phyloP scores from a whole-genome alignment of 768 basidiomycete species.

The Termitomyces sp. region DNA sequence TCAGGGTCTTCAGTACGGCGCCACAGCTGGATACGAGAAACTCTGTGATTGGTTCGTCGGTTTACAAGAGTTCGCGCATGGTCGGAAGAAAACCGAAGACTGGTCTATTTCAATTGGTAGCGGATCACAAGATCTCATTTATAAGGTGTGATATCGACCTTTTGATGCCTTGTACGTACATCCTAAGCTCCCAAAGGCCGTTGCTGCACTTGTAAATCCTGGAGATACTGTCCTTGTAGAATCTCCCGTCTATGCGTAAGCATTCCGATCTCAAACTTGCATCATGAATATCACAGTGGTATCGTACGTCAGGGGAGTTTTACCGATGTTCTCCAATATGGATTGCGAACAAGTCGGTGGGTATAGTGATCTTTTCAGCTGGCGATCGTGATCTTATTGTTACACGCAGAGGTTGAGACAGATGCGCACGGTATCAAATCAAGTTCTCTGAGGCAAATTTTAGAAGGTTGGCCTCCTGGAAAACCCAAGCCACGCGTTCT shows the following conservation, averaged over 20 bases:
- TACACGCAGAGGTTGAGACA: constrained; percentile 55
- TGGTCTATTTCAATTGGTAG: constrained; percentile 79
- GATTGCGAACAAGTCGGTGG: constrained; percentile 57
- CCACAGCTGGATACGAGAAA: constrained; percentile 64
- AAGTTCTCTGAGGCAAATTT: constrained; percentile 47
- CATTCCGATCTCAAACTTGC: constrained; percentile 3
- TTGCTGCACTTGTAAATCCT: constrained; percentile 63
- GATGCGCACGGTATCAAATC: constrained; percentile 68
- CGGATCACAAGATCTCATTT: constrained; percentile 87
- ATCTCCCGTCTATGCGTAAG: constrained; percentile 69
- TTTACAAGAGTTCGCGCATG: constrained; percentile 71
- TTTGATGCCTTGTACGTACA: not conserved
- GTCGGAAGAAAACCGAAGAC: constrained; percentile 52
- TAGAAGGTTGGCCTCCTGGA: constrained; percentile 65
- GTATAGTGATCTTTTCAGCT: constrained; percentile 10
- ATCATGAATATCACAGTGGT: constrained; percentile 6
- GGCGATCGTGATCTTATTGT: not conserved
- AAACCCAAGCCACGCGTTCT: constrained; percentile 71
- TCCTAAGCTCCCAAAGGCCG: constrained; percentile 42
- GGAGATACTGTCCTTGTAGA: constrained; percentile 83
- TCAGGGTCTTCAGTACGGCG: constrained; percentile 71
- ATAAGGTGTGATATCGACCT: constrained; percentile 41
- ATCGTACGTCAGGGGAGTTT: constrained; percentile 43
- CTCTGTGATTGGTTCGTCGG: constrained; percentile 66
- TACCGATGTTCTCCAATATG: constrained; percentile 53